A percentile compares a stretch with the other conserved stretches of the same genome.
phyloP scores from a whole-genome alignment of 192 early-diverging fungal genomes.

The Linnemannia hyalina region DNA sequence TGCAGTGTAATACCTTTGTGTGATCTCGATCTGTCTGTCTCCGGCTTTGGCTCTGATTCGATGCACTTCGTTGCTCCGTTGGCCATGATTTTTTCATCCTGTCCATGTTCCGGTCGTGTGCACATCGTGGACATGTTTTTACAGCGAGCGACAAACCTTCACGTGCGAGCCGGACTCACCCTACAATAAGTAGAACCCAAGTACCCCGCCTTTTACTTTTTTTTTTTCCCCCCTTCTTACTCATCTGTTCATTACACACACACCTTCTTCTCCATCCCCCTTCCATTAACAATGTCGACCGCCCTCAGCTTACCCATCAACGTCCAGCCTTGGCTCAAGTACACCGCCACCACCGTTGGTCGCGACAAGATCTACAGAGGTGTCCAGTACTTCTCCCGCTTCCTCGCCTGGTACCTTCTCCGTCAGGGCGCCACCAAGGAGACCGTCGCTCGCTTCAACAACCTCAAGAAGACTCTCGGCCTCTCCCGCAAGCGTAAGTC shows the following conservation, averaged over 20 bases:
- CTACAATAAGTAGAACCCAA: neutral
- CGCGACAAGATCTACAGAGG: slow-evolving; percentile 87
- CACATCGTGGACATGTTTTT: neutral
- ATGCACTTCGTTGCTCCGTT: too few species aligned
- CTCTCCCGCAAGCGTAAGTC: slow-evolving; percentile 76
- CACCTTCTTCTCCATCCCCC: neutral
- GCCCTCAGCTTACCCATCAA: slow-evolving; percentile 30
- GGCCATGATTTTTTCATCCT: too few species aligned
- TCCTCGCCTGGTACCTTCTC: slow-evolving; percentile 76
- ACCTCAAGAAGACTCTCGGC: slow-evolving; percentile 73
- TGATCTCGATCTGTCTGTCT: neutral
- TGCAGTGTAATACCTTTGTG: neutral
- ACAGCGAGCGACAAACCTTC: slow-evolving; percentile 5
- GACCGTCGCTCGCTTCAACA: slow-evolving; percentile 66
- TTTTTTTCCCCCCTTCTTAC: neutral
- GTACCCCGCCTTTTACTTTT: neutral
- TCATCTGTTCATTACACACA: neutral
- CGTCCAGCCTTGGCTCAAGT: slow-evolving; percentile 63
- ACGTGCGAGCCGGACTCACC: neutral
- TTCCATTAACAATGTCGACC: slow-evolving; percentile 5
- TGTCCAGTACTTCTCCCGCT: slow-evolving; percentile 90
- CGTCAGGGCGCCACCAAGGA: slow-evolving; percentile 71
- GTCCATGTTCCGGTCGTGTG: neutral
- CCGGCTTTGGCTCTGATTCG: slow-evolving; percentile 41
- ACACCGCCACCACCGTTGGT: slow-evolving; percentile 72